phyloP scores from a whole-genome alignment of 441 rosid genomes.

The Cnidoscolus chayamansa region DNA sequence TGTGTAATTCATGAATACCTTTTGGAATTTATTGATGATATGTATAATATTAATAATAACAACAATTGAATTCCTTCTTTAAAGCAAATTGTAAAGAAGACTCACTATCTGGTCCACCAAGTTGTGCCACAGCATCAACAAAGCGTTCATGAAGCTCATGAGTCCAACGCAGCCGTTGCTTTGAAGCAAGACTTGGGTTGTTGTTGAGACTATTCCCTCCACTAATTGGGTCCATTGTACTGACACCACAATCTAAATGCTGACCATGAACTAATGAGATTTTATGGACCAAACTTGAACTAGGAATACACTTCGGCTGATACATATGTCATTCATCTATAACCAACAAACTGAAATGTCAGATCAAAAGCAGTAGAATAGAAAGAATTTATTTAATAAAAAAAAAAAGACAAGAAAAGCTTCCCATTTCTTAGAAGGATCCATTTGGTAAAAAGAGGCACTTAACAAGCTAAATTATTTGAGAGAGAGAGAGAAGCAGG shows the following conservation, averaged over 20 bases:
- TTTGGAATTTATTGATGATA: neutral
- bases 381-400: neutral
- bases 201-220: constrained; percentile 56
- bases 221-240: constrained; percentile 61
- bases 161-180: constrained; percentile 94
- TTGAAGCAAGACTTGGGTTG: constrained; percentile 85
- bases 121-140: constrained; percentile 86
- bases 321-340: constrained; percentile 46
- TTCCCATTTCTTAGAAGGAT: neutral
- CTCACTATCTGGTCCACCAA: constrained; percentile 95
- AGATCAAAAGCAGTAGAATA: constrained; percentile 1
- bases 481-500: neutral
- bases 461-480: neutral
- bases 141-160: constrained; percentile 93
- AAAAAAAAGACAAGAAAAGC: neutral
- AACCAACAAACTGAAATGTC: constrained; percentile 16
- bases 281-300: constrained; percentile 41
- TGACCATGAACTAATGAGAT: constrained; percentile 52
- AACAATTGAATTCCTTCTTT: no score
- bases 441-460: constrained; percentile 12
- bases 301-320: constrained; percentile 40
- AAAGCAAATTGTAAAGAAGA: constrained; percentile 13
- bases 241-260: constrained; percentile 44
- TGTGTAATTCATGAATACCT: constrained; percentile 4
- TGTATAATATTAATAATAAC: neutral